Conservation (phyloP, 2,329 filamentous ascomycete genomes). For the Corinectria fuckeliana region DNA sequence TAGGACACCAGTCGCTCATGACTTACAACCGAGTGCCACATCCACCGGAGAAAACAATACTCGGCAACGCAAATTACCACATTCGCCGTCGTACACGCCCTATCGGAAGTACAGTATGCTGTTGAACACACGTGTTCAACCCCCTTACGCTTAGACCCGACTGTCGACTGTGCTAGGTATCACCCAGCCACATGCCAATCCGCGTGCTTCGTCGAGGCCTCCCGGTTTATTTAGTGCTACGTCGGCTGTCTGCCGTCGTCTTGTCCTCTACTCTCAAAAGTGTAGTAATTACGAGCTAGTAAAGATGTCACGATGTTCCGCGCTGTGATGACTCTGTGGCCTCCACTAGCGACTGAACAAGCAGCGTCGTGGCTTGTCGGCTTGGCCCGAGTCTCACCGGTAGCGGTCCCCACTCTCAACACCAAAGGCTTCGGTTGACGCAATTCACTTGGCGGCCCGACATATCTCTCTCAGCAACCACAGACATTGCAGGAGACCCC, state of each 20-base stretch:
- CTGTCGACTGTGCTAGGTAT: too few relatives aligned
- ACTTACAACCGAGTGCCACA: background rate
- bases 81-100: background rate
- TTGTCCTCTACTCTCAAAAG: background rate
- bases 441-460: background rate
- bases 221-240: background rate
- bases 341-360: background rate
- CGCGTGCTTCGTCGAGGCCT: background rate
- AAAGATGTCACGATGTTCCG: background rate
- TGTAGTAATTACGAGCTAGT: background rate
- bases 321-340: background rate
- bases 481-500: background rate
- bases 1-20: too few relatives aligned
- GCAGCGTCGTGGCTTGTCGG: background rate
- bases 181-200: background rate
- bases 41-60: background rate
- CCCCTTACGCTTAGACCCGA: background rate
- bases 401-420: constrained; percentile 4
- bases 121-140: background rate
- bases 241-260: background rate
- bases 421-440: background rate
- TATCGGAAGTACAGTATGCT: background rate
- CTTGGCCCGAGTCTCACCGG: background rate
- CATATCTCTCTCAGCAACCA: constrained; percentile 4
- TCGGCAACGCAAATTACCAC: background rate